These are phyloP conservation scores for Botrytis fragariae DNA, from an alignment of 2,329 filamentous ascomycete genomes.

Conservation along the genomic window DNA sequence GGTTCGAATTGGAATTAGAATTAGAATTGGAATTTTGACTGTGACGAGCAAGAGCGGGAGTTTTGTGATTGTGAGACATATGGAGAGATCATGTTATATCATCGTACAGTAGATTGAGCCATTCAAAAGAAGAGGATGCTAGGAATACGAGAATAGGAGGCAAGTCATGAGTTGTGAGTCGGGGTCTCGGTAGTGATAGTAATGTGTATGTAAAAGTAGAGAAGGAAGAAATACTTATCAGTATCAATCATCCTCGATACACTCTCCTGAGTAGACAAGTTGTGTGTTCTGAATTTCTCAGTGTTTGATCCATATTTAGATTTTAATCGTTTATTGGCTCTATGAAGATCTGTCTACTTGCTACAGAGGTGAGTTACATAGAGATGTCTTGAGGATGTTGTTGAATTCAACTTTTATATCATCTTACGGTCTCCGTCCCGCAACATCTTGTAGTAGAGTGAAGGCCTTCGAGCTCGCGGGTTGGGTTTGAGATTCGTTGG, in stretches of 20 bases:
- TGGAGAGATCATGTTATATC: too few relatives aligned
- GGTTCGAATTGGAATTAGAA: too few relatives aligned
- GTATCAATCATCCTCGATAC: background rate
- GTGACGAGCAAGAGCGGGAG: too few relatives aligned
- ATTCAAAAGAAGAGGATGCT: background rate
- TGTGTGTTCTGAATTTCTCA: background rate
- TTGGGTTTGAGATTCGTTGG: too few relatives aligned
- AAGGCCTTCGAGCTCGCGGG: background rate
- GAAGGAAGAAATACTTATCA: background rate
- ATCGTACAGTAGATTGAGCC: too few relatives aligned
- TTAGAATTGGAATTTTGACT: too few relatives aligned
- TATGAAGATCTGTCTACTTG: background rate
- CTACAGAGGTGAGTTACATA: background rate
- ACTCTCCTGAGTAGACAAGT: fast-evolving
- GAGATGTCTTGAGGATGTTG: background rate
- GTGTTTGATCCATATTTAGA: too few relatives aligned
- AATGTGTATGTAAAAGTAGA: background rate
- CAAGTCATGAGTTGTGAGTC: background rate
- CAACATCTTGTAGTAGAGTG: background rate
- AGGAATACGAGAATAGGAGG: background rate
- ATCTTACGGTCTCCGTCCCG: background rate
- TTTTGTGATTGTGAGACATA: too few relatives aligned
- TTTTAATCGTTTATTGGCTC: background rate
- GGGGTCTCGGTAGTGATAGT: background rate
- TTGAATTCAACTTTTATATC: background rate